Base-by-base conservation (phyloP, 768 basidiomycete genomes). In the Suillus clintonianus region DNA sequence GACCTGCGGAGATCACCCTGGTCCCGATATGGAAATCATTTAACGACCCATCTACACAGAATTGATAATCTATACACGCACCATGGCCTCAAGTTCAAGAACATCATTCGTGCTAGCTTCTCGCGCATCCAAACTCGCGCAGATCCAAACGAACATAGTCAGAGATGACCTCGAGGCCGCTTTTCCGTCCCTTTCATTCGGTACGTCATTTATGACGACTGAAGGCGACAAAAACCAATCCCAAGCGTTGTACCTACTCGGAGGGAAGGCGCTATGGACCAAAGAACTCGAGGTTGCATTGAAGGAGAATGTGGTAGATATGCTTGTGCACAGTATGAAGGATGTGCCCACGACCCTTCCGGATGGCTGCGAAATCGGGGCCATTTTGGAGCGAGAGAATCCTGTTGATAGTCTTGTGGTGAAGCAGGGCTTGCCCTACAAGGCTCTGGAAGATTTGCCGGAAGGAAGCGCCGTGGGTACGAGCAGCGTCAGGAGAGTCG, bases 241-340 rank as follows among this genome's bases (percentile, higher is more conserved):
- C 1, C 90, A 94, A 67, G 86, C 87, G n/a, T 81, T 97, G 19
- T 96, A 96, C 77, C 82, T 95, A 10, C 79, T 97, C 17, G 95
- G 95, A 43, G 94, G 93, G n/a, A 94, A 94, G 73, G 85, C 91
- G 0, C 77, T 98, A 34, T 99, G 97, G 97, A 99, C 97, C 42
- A 92, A 94, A 69, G 97, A 98, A 69, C 87, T 99, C 60, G 97
- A 99, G 74, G 90, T 92, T 22, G 89, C 88, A 50, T 79, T 99
- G 64, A 82, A 86, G 61, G 82, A 88, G 50, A 78, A 83, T 36
- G 79, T 82, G 14, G 90, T 96, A 56, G 97, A 99, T 74, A 88
- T 98, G 83, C 86, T 99, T 69, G 88, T 99, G 22, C 97, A 99
- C 78, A 88, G 85, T 41, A 81, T 94, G 69, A 99, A 99, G 76